Evolutionary conservation across 1,284 basidiomycete species (phyloP).

Genomic region (Fomitopsis pinicola): DNA sequence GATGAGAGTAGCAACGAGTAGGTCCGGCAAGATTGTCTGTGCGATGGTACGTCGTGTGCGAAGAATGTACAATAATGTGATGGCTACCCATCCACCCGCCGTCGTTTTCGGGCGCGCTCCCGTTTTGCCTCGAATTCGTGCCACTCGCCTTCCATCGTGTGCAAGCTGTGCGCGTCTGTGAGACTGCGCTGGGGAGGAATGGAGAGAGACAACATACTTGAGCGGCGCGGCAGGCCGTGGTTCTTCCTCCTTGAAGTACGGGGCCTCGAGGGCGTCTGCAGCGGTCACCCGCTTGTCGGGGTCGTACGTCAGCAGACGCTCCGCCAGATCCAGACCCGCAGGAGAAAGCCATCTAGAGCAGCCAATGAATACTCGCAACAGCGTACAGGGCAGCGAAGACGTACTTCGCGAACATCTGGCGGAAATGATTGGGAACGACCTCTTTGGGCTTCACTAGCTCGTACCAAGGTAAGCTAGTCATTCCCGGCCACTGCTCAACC

Average conservation of each 20-base stretch:
- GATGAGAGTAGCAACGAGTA: slow-evolving; percentile 19
- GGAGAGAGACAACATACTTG: slow-evolving; percentile 52
- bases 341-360: slow-evolving; percentile 74
- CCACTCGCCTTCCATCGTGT: slow-evolving; percentile 87
- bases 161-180: slow-evolving; percentile 42
- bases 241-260: slow-evolving; percentile 81
- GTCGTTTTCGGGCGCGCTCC: slow-evolving; percentile 74
- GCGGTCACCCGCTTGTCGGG: slow-evolving; percentile 79
- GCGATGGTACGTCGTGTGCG: slow-evolving; percentile 20
- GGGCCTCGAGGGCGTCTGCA: slow-evolving; percentile 70
- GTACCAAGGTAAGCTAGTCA: slow-evolving; percentile 92
- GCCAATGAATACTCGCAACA: not conserved
- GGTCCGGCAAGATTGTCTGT: slow-evolving; percentile 13
- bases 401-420: slow-evolving; percentile 77
- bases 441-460: slow-evolving; percentile 93
- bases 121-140: slow-evolving; percentile 90
- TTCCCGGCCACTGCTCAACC: slow-evolving; percentile 77
- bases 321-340: slow-evolving; percentile 81
- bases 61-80: slow-evolving; percentile 3
- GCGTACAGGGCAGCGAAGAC: slow-evolving; percentile 19
- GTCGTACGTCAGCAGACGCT: slow-evolving; percentile 80
- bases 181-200: slow-evolving; percentile 11
- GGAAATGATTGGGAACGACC: slow-evolving; percentile 65
- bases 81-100: slow-evolving; percentile 40
- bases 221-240: slow-evolving; percentile 73